Evolutionary conservation across 2,329 filamentous ascomycete genomes (phyloP).

Genomic region (Penicillium glabrum): DNA sequence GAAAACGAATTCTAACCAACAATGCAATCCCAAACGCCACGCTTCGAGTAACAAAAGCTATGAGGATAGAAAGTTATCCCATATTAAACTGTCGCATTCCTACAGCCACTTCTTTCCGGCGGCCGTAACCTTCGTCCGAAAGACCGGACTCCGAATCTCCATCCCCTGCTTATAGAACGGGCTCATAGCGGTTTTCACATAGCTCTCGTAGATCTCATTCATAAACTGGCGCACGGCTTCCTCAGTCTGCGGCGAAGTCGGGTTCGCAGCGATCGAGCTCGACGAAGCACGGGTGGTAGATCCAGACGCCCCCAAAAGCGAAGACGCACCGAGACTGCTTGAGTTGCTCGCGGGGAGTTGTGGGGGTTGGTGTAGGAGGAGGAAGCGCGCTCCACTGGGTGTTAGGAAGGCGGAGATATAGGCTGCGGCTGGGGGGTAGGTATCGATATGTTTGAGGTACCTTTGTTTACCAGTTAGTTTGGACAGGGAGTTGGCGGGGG

Average conservation of each 20-base stretch:
- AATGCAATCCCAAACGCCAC: slow-evolving; percentile 23
- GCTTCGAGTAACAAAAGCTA: slow-evolving; percentile 13
- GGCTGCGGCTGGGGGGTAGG: slow-evolving; percentile 79
- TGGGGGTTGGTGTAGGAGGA: slow-evolving; percentile 83
- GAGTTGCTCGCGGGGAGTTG: slow-evolving; percentile 39
- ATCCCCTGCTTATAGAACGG: slow-evolving; percentile 89
- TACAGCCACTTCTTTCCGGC: slow-evolving; percentile 91
- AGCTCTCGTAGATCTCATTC: slow-evolving; percentile 90
- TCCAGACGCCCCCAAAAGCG: slow-evolving; percentile 30
- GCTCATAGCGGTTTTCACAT: slow-evolving; percentile 96
- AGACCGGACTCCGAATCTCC: slow-evolving; percentile 83
- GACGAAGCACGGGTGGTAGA: slow-evolving; percentile 50
- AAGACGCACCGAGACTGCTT: slow-evolving; percentile 27
- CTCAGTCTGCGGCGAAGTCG: slow-evolving; percentile 84
- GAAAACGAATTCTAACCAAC: not conserved
- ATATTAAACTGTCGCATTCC: slow-evolving; percentile 17
- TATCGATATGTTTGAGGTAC: slow-evolving; percentile 96
- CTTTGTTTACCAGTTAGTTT: slow-evolving; percentile 45
- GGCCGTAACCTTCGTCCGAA: slow-evolving; percentile 75
- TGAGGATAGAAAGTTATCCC: not conserved
- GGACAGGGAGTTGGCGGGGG: not conserved
- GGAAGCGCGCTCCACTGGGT: slow-evolving; percentile 86
- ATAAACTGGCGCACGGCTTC: slow-evolving; percentile 96
- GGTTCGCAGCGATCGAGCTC: slow-evolving; percentile 78
- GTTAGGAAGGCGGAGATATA: slow-evolving; percentile 95